A percentile compares a stretch with the other conserved stretches of the same genome.
Evolutionary conservation across 2,329 filamentous ascomycete species (phyloP).

Genomic region (Lecanicillium sp.): DNA sequence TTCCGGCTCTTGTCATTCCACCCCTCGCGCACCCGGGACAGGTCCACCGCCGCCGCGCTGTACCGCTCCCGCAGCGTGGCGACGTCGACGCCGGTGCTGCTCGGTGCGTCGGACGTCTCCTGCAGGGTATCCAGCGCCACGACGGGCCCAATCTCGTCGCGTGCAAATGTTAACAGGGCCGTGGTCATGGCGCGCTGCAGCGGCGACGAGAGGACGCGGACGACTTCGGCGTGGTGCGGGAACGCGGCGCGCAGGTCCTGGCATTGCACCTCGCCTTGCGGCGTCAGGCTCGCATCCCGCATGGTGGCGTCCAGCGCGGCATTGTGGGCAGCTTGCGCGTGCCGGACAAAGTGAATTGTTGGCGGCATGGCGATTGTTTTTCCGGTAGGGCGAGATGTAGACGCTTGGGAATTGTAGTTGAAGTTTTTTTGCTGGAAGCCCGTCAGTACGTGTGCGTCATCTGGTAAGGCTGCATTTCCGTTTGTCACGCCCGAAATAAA

Average conservation of each 20-base stretch:
- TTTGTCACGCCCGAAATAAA: too few species aligned
- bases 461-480: too few species aligned
- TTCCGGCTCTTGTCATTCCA: conserved; percentile 63
- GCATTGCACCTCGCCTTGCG: conserved; percentile 69
- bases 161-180: conserved; percentile 59
- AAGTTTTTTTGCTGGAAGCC: too few species aligned
- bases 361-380: conserved; percentile 33
- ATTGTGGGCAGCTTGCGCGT: conserved; percentile 78
- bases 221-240: conserved; percentile 55
- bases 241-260: conserved; percentile 52
- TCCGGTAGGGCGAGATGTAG: neutral
- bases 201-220: conserved; percentile 69
- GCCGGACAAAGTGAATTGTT: conserved; percentile 61
- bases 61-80: conserved; percentile 54
- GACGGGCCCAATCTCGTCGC: conserved; percentile 39
- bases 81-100: conserved; percentile 62
- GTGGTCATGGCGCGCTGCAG: conserved; percentile 77
- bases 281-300: conserved; percentile 69
- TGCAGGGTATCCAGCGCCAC: conserved; percentile 68
- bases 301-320: conserved; percentile 63
- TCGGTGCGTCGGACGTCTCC: conserved; percentile 67
- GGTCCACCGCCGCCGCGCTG: conserved; percentile 50
- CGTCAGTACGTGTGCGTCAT: too few species aligned
- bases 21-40: conserved; percentile 49
- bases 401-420: too few species aligned